Evolutionary conservation across 1,284 basidiomycete species (phyloP).

Genomic region (Cryptococcus neoformans): DNA sequence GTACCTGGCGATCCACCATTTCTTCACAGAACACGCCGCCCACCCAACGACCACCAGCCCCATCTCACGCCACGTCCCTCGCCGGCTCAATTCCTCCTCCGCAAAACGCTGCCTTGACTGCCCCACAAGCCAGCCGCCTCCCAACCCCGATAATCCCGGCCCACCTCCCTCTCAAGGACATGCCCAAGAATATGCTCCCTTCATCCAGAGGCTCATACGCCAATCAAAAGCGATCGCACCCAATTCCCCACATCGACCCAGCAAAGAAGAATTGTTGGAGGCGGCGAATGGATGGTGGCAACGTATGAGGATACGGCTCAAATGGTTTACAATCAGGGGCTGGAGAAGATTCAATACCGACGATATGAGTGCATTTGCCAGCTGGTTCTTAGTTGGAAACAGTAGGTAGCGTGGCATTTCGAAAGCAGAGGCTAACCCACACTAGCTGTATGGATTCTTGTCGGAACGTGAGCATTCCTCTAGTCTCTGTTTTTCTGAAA

Average conservation of each 20-base stretch:
- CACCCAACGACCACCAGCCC: conserved; percentile 4
- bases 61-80: background rate
- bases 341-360: conserved; percentile 96
- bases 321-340: conserved; percentile 95
- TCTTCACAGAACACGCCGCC: conserved; percentile 53
- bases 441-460: conserved; percentile 67
- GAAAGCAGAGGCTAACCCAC: background rate
- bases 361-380: conserved; percentile 94
- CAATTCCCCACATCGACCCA: conserved; percentile 67
- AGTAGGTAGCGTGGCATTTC: conserved; percentile 45
- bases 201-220: conserved; percentile 64
- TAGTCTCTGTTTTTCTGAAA: background rate
- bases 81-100: conserved; percentile 29
- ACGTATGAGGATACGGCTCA: conserved; percentile 85
- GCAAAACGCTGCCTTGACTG: conserved; percentile 44
- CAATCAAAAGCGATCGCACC: conserved; percentile 23
- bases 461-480: conserved; percentile 76
- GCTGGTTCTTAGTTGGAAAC: conserved; percentile 92
- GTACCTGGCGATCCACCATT: conserved; percentile 55
- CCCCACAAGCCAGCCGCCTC: background rate
- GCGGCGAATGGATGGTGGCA: conserved; percentile 88
- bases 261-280: conserved; percentile 80
- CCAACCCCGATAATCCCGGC: conserved; percentile 4
- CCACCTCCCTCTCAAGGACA: conserved; percentile 20
- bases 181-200: conserved; percentile 65